Evolutionary conservation across 352 stramenopile species (phyloP).

Genomic region (Globisporangium irregulare): DNA sequence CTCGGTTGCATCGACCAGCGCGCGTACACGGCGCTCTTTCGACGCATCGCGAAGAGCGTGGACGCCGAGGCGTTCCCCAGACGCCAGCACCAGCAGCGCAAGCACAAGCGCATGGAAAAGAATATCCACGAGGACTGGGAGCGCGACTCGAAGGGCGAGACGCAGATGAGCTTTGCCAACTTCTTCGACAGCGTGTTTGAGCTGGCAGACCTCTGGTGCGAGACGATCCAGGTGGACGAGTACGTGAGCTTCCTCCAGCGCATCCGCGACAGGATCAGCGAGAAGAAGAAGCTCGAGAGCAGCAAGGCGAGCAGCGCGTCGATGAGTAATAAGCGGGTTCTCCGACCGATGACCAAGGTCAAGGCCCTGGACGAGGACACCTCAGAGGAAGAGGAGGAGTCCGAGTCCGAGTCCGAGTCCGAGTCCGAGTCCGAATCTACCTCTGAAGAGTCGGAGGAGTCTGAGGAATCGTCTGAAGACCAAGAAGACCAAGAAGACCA

Average conservation of each 20-base stretch:
- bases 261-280: slow-evolving; percentile 38
- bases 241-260: slow-evolving; percentile 55
- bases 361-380: slow-evolving; percentile 45
- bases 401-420: not conserved
- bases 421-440: not conserved
- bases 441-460: slow-evolving; percentile 12
- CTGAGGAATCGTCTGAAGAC: not conserved
- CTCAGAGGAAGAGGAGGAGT: slow-evolving; percentile 27
- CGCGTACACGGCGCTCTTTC: slow-evolving; percentile 53
- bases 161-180: slow-evolving; percentile 54
- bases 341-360: slow-evolving; percentile 47
- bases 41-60: slow-evolving; percentile 50
- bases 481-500: not conserved
- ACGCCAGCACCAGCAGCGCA: not conserved
- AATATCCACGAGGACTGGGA: slow-evolving; percentile 64
- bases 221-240: slow-evolving; percentile 63
- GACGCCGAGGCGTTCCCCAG: slow-evolving; percentile 35
- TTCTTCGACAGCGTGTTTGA: slow-evolving; percentile 81
- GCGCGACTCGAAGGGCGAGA: slow-evolving; percentile 53
- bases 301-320: not conserved
- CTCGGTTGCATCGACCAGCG: slow-evolving; percentile 61
- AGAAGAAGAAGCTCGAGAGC: slow-evolving; percentile 12
- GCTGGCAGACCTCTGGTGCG: slow-evolving; percentile 69
- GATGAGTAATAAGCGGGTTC: slow-evolving; percentile 25
- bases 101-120: slow-evolving; percentile 33